Evolutionary conservation across 192 early-diverging fungal species (phyloP).

Genomic region (Coemansia sp.): DNA sequence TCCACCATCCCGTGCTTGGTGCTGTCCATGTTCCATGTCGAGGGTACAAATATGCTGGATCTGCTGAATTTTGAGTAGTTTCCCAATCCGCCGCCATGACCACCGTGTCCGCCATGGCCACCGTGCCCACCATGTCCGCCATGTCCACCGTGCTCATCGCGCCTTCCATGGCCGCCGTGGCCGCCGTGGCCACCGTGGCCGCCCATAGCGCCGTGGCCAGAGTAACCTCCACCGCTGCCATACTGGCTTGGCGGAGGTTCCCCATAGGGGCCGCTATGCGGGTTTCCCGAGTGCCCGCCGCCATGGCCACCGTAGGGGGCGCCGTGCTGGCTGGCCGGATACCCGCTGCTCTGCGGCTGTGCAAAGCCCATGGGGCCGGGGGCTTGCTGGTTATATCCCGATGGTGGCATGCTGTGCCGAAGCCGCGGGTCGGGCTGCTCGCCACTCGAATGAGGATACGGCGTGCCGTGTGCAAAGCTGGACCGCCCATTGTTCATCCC

Average conservation of each 20-base stretch:
- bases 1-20: slow-evolving; percentile 18
- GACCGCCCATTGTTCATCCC: neutral
- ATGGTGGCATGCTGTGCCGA: neutral
- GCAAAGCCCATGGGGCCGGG: neutral
- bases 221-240: too few relatives aligned
- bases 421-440: neutral
- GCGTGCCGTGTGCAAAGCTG: neutral
- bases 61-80: slow-evolving; percentile 2
- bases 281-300: neutral
- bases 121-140: slow-evolving; percentile 1
- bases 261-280: neutral
- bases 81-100: neutral
- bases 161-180: slow-evolving; percentile 4
- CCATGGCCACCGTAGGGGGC: slow-evolving; percentile 5
- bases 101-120: neutral
- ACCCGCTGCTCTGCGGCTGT: neutral
- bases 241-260: neutral
- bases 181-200: neutral
- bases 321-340: neutral
- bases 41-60: slow-evolving; percentile 39
- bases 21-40: slow-evolving; percentile 26
- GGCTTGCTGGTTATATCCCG: neutral
- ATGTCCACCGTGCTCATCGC: slow-evolving; percentile 3
- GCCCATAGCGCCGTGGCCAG: too few relatives aligned
- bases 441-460: neutral